Percentiles rank a stretch among this genome's conserved stretches.
Conservation (phyloP, 2,329 filamentous ascomycete species). For the Lojkania enalia region DNA sequence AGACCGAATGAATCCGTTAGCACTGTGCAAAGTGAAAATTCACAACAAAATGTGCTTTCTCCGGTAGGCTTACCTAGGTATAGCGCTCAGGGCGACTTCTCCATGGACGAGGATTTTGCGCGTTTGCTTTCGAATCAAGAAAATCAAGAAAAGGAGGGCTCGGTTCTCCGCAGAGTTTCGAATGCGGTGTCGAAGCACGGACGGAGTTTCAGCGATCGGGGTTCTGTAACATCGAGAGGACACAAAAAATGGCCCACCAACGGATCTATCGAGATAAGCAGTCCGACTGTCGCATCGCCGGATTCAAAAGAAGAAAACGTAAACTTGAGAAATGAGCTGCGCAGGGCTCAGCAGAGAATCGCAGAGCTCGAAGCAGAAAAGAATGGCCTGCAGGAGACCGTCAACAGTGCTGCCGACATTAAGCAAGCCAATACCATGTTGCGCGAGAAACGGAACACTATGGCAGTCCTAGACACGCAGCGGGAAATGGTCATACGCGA, state of each 20-base stretch:
- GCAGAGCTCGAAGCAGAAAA: slow-evolving; percentile 85
- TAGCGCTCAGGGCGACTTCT: slow-evolving; percentile 83
- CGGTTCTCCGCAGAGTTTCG: slow-evolving; percentile 81
- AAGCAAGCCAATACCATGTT: slow-evolving; percentile 85
- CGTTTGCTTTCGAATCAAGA: slow-evolving; percentile 82
- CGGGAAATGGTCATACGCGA: slow-evolving; percentile 95
- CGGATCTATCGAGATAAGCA: slow-evolving; percentile 62
- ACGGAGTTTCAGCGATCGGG: slow-evolving; percentile 75
- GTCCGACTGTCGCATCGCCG: slow-evolving; percentile 67
- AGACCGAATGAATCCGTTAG: slow-evolving; percentile 50
- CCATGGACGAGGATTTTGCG: slow-evolving; percentile 93
- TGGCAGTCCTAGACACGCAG: slow-evolving; percentile 90
- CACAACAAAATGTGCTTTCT: slow-evolving; percentile 27
- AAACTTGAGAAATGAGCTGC: slow-evolving; percentile 68
- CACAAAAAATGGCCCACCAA: slow-evolving; percentile 48
- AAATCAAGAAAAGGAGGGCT: slow-evolving; percentile 47
- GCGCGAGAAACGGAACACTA: slow-evolving; percentile 90
- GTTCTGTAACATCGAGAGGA: slow-evolving; percentile 40
- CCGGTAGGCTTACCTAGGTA: slow-evolving; percentile 49
- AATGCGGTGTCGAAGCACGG: slow-evolving; percentile 87
- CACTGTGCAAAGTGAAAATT: slow-evolving; percentile 48
- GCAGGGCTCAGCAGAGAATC: slow-evolving; percentile 80
- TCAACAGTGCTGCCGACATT: slow-evolving; percentile 63
- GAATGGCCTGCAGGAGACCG: slow-evolving; percentile 54
- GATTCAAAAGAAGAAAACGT: slow-evolving; percentile 51